phyloP scores from a whole-genome alignment of 306 rosid species.

The Dalbergia cochinchinensis region DNA sequence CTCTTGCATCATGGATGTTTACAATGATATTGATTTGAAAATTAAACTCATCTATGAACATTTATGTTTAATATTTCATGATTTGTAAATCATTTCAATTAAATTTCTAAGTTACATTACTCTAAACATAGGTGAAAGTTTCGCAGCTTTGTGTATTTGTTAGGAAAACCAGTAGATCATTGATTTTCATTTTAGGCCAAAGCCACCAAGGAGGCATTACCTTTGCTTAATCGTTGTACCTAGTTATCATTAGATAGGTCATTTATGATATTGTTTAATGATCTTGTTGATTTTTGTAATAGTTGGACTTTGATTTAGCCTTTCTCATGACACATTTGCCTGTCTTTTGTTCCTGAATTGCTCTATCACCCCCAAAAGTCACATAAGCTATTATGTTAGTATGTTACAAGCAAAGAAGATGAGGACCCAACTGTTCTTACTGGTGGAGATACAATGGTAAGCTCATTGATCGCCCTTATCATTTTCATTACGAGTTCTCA shows the following conservation, averaged over 20 bases:
- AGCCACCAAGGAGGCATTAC: not conserved
- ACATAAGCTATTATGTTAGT: slow-evolving; percentile 80
- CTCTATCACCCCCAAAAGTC: slow-evolving; percentile 91
- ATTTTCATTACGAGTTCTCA: slow-evolving; percentile 5
- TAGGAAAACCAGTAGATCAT: slow-evolving; percentile 5
- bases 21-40: not conserved
- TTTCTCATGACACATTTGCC: slow-evolving; percentile 2
- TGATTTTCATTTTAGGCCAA: slow-evolving; percentile 24
- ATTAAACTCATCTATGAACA: not conserved
- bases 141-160: not conserved
- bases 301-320: slow-evolving; percentile 16
- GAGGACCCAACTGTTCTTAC: slow-evolving; percentile 82
- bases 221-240: not conserved
- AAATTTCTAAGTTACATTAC: not conserved
- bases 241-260: slow-evolving; percentile 14
- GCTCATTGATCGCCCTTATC: slow-evolving; percentile 36
- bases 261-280: slow-evolving; percentile 12
- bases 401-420: slow-evolving; percentile 61
- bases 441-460: slow-evolving; percentile 94
- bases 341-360: slow-evolving; percentile 35
- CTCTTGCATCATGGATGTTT: not conserved
- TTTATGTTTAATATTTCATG: slow-evolving; percentile 1
- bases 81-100: slow-evolving; percentile 14
- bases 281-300: not conserved
- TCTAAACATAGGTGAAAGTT: not conserved